A percentile compares a stretch with the other conserved stretches of the same genome.
Evolutionary conservation across 257 asterid genomes (phyloP).

Genomic region (Solanum lycopersicoides): DNA sequence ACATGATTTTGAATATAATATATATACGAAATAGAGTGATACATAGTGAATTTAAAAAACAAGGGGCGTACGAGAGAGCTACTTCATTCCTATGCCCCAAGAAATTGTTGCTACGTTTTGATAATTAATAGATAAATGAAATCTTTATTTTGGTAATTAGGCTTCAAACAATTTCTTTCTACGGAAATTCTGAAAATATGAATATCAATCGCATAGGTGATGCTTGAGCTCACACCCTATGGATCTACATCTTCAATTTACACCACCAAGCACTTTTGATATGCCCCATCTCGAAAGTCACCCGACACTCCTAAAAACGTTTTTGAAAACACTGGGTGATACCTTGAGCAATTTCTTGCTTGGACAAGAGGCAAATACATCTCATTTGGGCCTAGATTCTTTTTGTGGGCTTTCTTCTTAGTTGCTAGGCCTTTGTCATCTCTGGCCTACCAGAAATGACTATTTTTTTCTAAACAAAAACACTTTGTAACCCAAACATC

Average conservation of each 20-base stretch:
- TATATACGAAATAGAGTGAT: too few species aligned
- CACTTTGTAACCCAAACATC: background rate
- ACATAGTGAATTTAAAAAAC: background rate
- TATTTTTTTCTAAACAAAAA: too few species aligned
- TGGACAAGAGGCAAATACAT: background rate
- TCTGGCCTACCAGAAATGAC: background rate
- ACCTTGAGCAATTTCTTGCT: background rate
- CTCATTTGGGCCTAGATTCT: background rate
- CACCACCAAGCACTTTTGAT: fast-evolving
- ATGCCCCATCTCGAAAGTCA: too few species aligned
- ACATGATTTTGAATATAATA: too few species aligned
- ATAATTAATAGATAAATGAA: too few species aligned
- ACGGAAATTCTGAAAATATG: background rate
- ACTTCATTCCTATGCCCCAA: background rate
- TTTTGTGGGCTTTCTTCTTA: background rate
- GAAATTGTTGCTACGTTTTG: background rate
- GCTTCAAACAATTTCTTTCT: background rate
- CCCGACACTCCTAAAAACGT: too few species aligned
- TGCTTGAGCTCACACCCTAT: background rate
- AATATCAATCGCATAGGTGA: background rate
- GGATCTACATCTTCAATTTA: background rate
- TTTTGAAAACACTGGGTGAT: background rate
- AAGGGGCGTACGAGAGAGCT: background rate
- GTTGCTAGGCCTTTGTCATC: background rate
- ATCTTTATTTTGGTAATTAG: background rate